phyloP scores from a whole-genome alignment of 768 basidiomycete species.

The Hygrocybe coccinea region DNA sequence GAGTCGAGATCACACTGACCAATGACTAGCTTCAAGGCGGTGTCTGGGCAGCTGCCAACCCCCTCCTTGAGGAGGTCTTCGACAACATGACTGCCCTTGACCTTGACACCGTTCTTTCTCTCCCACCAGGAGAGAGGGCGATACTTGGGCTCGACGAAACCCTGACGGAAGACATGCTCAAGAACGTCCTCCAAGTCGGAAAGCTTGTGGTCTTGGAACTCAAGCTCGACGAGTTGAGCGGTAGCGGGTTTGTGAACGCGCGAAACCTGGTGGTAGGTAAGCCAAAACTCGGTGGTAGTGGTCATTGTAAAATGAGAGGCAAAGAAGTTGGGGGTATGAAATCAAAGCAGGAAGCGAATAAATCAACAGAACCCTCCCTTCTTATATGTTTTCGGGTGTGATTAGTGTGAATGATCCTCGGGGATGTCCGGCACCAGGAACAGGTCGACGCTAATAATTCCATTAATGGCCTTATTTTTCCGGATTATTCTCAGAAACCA shows the following conservation, averaged over 20 bases:
- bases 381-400: no score
- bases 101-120: constrained; percentile 33
- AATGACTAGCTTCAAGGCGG: constrained; percentile 43
- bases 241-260: constrained; percentile 38
- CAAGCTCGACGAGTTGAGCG: constrained; percentile 45
- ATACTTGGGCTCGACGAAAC: constrained; percentile 42
- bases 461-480: no score
- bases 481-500: no score
- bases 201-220: constrained; percentile 37
- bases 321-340: not conserved
- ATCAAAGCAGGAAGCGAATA: no score
- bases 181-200: constrained; percentile 46
- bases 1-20: constrained; percentile 27
- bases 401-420: no score
- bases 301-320: not conserved
- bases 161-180: constrained; percentile 31
- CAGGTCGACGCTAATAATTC: no score
- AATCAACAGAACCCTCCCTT: no score
- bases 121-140: constrained; percentile 44
- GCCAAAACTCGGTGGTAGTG: constrained; percentile 39
- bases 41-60: constrained; percentile 39
- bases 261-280: constrained; percentile 46
- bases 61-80: constrained; percentile 36
- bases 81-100: constrained; percentile 33
- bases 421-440: no score